Evolutionary conservation across 2,329 filamentous ascomycete genomes (phyloP).

Genomic region (Ceratocystiopsis brevicomis): DNA sequence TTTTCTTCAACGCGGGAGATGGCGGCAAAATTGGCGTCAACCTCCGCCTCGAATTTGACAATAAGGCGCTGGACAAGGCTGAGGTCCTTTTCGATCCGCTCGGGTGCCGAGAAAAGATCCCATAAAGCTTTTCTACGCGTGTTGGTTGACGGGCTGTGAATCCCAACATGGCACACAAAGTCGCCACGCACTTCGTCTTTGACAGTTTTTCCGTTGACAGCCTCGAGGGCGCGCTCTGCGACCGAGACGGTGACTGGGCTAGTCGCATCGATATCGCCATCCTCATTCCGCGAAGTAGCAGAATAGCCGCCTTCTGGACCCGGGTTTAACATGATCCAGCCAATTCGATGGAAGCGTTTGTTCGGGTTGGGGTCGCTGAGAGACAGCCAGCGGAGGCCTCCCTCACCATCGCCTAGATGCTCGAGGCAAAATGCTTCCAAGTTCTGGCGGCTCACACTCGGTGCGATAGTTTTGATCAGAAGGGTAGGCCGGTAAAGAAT

Average conservation of each 20-base stretch:
- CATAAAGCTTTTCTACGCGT: slow-evolving; percentile 89
- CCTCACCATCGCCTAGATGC: slow-evolving; percentile 74
- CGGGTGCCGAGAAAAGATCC: slow-evolving; percentile 89
- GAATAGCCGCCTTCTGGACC: slow-evolving; percentile 32
- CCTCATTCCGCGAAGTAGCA: slow-evolving; percentile 35
- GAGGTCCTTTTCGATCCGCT: slow-evolving; percentile 81
- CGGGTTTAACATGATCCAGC: slow-evolving; percentile 92
- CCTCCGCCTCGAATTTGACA: slow-evolving; percentile 66
- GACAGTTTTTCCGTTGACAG: slow-evolving; percentile 95
- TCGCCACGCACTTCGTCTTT: slow-evolving; percentile 86
- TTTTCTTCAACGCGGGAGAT: slow-evolving; percentile 67
- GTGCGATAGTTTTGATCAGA: slow-evolving; percentile 93
- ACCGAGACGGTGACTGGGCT: slow-evolving; percentile 35
- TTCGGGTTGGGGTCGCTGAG: slow-evolving; percentile 91
- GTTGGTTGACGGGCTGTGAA: slow-evolving; percentile 73
- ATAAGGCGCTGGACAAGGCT: slow-evolving; percentile 66
- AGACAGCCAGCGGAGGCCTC: slow-evolving; percentile 89
- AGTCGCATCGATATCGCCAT: slow-evolving; percentile 36
- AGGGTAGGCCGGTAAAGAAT: slow-evolving; percentile 76
- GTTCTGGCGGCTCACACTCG: slow-evolving; percentile 84
- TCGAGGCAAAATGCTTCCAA: slow-evolving; percentile 90
- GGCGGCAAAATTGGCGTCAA: slow-evolving; percentile 60
- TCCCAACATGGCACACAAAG: slow-evolving; percentile 91
- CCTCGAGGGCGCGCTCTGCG: slow-evolving; percentile 73
- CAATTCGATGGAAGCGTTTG: slow-evolving; percentile 93